A percentile compares a stretch with the other conserved stretches of the same genome.
Conservation (phyloP, 2,329 filamentous ascomycete species). For the Fusarium vanettenii region DNA sequence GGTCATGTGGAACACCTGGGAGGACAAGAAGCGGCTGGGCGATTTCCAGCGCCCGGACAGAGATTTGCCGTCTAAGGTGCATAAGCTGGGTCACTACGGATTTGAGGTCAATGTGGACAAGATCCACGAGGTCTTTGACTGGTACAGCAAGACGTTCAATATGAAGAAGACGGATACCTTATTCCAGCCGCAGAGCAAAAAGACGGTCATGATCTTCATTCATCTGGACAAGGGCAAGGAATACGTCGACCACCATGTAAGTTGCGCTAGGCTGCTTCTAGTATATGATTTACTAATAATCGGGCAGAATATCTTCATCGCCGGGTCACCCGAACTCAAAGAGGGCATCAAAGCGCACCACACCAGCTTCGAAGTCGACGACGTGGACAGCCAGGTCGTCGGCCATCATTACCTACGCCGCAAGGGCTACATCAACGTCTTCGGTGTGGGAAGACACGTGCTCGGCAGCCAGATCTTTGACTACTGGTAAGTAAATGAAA, state of each 20-base stretch:
- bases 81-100: conserved; percentile 20
- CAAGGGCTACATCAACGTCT: neutral
- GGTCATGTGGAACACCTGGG: conserved; percentile 18
- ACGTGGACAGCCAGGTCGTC: conserved; percentile 9
- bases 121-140: neutral
- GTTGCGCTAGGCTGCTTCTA: neutral
- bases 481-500: conserved; percentile 10
- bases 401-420: conserved; percentile 4
- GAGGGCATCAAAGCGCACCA: conserved; percentile 17
- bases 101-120: conserved; percentile 4
- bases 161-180: conserved; percentile 2
- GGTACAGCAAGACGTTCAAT: conserved; percentile 10
- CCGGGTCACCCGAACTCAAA: conserved; percentile 5
- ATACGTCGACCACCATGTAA: conserved; percentile 11
- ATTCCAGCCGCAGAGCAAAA: neutral
- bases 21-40: conserved; percentile 11
- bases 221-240: conserved; percentile 14
- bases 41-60: conserved; percentile 14
- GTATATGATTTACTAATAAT: neutral
- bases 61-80: conserved; percentile 8
- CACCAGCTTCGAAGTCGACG: conserved; percentile 13
- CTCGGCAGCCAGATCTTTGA: neutral
- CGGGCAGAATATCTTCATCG: conserved; percentile 13
- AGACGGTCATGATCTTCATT: conserved; percentile 15
- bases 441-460: conserved; percentile 16